Base-by-base conservation (phyloP, 768 basidiomycete genomes). In the Agrocybe chaxingu region DNA sequence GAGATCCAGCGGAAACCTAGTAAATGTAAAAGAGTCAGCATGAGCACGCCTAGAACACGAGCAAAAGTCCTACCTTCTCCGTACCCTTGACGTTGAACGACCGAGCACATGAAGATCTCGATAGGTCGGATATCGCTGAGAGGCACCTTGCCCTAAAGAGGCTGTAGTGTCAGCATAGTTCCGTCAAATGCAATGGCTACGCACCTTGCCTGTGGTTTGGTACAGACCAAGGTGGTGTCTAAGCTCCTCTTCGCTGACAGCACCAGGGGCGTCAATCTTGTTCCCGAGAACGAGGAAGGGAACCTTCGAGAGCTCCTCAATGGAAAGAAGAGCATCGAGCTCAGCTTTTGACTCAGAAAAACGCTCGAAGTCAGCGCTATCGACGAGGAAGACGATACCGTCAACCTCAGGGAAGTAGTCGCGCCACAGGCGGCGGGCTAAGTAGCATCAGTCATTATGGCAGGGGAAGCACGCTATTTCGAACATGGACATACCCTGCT, bases 371-470 rank as follows among this genome's bases (percentile, higher is more conserved):
- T 99, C 97, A 56, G 93, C 93, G 58, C 85, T 90, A 74, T 99
- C 97, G 53, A 99, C 95, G 51, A 99, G 79, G 83, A 98, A 99
- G 64, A 98, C 85, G 62, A 99, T 98, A 12, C 93, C 96, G 62
- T 99, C 94, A 38, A 98, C 97, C 70, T 98, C 97, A 44, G 97
- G 97, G 85, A 99, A 98, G 76, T 98, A 99, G 71, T 99, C 95
- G 51, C 94, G 85, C 97, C 97, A 99, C 67, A 98, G 87, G 59
- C 97, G 92, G 59, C 97, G 95, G 47, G 97, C 97, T 80, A 53
- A 4, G 29, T n/a, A 36, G 39, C 47, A 47, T 36, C n/a, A n/a
- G 50, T 41, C 8, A 52, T 24, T 24, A 36, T 40, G 48, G 8
- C 13, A 30, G 43, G 38, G 6, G 4, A 19, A 44, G 3, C 7